Percentiles rank a stretch among this genome's conserved stretches.
Conservation (phyloP, 805 yeast genomes). For the Yamadazyma philogaea region DNA sequence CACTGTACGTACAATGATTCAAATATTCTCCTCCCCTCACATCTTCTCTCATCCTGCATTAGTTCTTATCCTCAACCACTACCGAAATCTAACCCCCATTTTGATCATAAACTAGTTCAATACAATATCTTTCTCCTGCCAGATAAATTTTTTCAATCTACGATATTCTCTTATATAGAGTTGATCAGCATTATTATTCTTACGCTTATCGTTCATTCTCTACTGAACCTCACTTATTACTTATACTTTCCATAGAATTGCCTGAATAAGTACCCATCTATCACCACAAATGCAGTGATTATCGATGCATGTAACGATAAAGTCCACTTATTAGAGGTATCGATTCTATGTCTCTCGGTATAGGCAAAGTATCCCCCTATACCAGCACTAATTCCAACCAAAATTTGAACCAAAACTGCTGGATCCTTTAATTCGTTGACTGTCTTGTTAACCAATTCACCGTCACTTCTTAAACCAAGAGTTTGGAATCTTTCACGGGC, state of each 20-base stretch:
- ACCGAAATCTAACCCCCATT: too few species aligned
- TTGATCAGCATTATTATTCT: too few species aligned
- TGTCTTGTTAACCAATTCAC: constrained; percentile 18
- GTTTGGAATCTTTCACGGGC: constrained; percentile 6
- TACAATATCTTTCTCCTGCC: background rate
- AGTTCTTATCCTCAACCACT: too few species aligned
- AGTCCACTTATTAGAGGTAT: constrained; percentile 43
- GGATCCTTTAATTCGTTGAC: constrained; percentile 56
- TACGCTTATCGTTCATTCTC: background rate
- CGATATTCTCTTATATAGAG: too few species aligned
- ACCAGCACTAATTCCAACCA: constrained; percentile 46
- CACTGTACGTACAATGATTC: too few species aligned
- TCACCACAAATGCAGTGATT: constrained; percentile 50
- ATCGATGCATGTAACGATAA: constrained; percentile 49
- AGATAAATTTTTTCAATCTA: too few species aligned
- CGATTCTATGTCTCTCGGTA: constrained; percentile 49
- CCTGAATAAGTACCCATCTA: constrained; percentile 53
- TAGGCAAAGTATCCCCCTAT: constrained; percentile 49
- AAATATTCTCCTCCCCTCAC: too few species aligned
- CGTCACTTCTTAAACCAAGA: constrained; percentile 13
- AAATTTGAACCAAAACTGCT: constrained; percentile 53
- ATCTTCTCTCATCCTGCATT: too few species aligned
- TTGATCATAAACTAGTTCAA: too few species aligned
- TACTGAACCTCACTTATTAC: too few species aligned
- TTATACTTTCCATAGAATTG: constrained; percentile 55